phyloP scores from a whole-genome alignment of 345 rosid genomes.

The Mangifera indica region DNA sequence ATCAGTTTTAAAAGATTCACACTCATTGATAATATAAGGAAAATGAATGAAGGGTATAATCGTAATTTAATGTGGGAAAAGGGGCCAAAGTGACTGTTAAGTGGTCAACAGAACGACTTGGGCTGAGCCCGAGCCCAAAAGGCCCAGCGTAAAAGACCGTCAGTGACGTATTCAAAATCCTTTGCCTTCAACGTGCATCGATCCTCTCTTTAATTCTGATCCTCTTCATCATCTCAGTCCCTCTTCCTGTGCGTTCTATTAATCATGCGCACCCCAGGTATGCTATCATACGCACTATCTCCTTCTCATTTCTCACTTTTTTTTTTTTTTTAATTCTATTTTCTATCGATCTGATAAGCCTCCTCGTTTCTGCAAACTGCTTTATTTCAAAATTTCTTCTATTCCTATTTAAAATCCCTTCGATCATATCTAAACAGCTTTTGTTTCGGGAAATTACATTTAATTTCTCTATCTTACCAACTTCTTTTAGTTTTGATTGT shows the following conservation, averaged over 20 bases:
- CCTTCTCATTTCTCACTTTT: background rate
- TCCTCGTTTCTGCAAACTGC: background rate
- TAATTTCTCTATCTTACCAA: background rate
- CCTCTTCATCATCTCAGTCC: background rate
- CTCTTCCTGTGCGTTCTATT: background rate
- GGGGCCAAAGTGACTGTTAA: background rate
- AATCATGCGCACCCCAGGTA: conserved; percentile 16
- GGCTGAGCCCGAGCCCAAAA: conserved; percentile 7
- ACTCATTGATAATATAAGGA: too few relatives aligned
- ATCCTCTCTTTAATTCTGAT: too few relatives aligned
- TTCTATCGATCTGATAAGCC: conserved; percentile 11
- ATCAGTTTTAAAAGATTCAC: too few relatives aligned
- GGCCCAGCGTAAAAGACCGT: background rate
- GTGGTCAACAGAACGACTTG: background rate
- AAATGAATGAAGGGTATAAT: background rate
- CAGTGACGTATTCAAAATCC: conserved; percentile 16
- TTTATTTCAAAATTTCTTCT: background rate
- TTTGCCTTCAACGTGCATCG: too few relatives aligned
- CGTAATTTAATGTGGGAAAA: background rate
- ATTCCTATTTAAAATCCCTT: too few relatives aligned
- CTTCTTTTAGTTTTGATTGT: background rate
- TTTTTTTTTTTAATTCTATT: background rate
- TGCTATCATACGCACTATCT: background rate
- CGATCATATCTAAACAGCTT: background rate
- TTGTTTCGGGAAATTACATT: background rate